Conservation (phyloP, 768 basidiomycete genomes). For the Collybia mongolica region DNA sequence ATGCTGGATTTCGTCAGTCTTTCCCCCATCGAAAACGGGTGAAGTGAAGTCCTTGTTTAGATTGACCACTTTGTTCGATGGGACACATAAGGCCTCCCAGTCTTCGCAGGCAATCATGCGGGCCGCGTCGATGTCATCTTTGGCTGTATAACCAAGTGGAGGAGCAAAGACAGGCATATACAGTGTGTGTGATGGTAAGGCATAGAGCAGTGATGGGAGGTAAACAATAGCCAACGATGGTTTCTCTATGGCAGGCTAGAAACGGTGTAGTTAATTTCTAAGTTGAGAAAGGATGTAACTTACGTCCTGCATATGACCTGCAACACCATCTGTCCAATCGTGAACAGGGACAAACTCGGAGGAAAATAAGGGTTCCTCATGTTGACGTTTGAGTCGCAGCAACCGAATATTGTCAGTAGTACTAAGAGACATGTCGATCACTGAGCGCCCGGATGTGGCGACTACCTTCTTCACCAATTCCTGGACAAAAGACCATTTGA, state of each 20-base stretch:
- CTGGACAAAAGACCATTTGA: slow-evolving; percentile 63
- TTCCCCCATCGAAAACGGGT: slow-evolving; percentile 45
- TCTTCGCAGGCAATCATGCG: slow-evolving; percentile 33
- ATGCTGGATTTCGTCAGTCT: slow-evolving; percentile 41
- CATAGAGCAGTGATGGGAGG: slow-evolving; percentile 48
- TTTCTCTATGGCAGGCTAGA: slow-evolving; percentile 37
- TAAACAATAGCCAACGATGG: slow-evolving; percentile 71
- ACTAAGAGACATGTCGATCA: slow-evolving; percentile 22
- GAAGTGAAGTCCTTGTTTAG: slow-evolving; percentile 31
- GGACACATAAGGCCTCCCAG: slow-evolving; percentile 44
- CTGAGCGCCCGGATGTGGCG: slow-evolving; percentile 33
- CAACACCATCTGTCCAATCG: slow-evolving; percentile 33
- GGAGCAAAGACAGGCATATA: slow-evolving; percentile 62
- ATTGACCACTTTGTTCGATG: slow-evolving; percentile 36
- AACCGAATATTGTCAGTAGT: slow-evolving; percentile 23
- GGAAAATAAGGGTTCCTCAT: slow-evolving; percentile 22
- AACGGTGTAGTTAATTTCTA: slow-evolving; percentile 33
- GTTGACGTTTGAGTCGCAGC: slow-evolving; percentile 25
- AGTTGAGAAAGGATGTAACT: slow-evolving; percentile 15
- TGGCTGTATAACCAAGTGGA: slow-evolving; percentile 9
- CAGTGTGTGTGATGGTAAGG: slow-evolving; percentile 34
- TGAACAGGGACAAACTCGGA: slow-evolving; percentile 31
- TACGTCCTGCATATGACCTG: not conserved
- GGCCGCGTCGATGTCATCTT: slow-evolving; percentile 13
- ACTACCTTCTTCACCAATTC: slow-evolving; percentile 57